phyloP scores from a whole-genome alignment of 2,329 filamentous ascomycete species.

The Xylaria sp. region DNA sequence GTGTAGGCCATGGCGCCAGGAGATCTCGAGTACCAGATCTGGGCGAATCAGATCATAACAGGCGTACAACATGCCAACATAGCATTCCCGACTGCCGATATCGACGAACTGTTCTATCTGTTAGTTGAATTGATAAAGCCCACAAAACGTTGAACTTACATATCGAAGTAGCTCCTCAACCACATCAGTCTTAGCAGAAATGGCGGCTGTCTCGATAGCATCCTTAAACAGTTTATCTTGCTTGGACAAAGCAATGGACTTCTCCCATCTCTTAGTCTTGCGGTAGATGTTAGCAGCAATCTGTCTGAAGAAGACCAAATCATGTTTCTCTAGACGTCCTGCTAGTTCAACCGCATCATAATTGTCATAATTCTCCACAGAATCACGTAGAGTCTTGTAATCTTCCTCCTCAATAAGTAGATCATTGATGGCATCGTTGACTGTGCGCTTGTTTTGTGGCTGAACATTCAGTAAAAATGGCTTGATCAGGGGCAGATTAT shows the following conservation, averaged over 20 bases:
- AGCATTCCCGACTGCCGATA: conserved; percentile 98
- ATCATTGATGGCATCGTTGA: conserved; percentile 98
- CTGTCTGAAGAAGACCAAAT: conserved; percentile 98
- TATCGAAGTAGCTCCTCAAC: conserved; percentile 97
- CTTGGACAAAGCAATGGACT: conserved; percentile 96
- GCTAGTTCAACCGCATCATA: conserved; percentile 96
- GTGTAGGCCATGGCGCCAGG: conserved; percentile 92
- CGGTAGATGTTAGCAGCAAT: conserved; percentile 98
- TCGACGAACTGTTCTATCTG: conserved; percentile 82
- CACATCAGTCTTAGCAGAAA: conserved; percentile 88
- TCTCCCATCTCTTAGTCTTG: conserved; percentile 99
- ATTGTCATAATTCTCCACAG: conserved; percentile 98
- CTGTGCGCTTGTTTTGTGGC: conserved; percentile 95
- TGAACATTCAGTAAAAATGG: conserved; percentile 98
- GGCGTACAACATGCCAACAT: conserved; percentile 98
- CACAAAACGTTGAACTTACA: conserved; percentile 70
- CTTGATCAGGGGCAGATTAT: conserved; percentile 98
- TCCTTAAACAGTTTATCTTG: conserved; percentile 99
- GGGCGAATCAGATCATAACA: conserved; percentile 97
- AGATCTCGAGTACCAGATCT: conserved; percentile 92
- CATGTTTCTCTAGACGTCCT: conserved; percentile 93
- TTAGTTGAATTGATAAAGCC: conserved; percentile 47
- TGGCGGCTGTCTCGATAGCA: conserved; percentile 95
- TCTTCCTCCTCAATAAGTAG: conserved; percentile 98
- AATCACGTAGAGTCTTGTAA: conserved; percentile 97